A percentile compares a stretch with the other conserved stretches of the same genome.
These are phyloP conservation scores for Cladosporium sphaerospermum DNA, from an alignment of 2,329 filamentous ascomycete species.

Conservation along the genomic window DNA sequence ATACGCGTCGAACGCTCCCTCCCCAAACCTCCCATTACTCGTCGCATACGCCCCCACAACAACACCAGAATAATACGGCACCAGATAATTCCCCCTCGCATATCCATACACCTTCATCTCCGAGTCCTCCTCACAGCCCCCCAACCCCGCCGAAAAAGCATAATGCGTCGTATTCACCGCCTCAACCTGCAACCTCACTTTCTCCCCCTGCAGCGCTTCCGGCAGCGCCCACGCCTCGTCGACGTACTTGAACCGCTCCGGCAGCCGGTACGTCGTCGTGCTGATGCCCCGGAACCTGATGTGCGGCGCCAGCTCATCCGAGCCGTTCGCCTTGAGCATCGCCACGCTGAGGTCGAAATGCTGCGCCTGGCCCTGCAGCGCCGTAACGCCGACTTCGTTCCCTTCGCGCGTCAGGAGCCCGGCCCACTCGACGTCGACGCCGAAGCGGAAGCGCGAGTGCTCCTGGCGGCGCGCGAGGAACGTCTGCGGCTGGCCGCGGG, in stretches of 20 bases:
- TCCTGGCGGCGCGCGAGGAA: constrained; percentile 52
- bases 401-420: constrained; percentile 40
- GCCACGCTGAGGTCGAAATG: constrained; percentile 42
- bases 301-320: constrained; percentile 26
- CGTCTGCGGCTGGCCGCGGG: constrained; percentile 43
- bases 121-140: constrained; percentile 10
- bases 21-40: constrained; percentile 13
- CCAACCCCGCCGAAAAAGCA: constrained; percentile 24
- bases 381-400: constrained; percentile 27
- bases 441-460: constrained; percentile 49
- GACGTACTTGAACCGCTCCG: constrained; percentile 13
- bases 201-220: constrained; percentile 26
- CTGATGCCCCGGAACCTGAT: constrained; percentile 40
- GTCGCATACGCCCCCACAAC: constrained; percentile 13
- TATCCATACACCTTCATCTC: constrained; percentile 12
- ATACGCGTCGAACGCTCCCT: constrained; percentile 9
- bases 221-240: constrained; percentile 33
- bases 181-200: constrained; percentile 38
- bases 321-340: constrained; percentile 12
- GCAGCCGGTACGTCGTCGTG: constrained; percentile 16
- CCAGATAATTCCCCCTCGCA: constrained; percentile 10
- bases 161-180: constrained; percentile 44
- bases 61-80: constrained; percentile 12
- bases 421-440: constrained; percentile 40
- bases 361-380: constrained; percentile 40